phyloP scores from a whole-genome alignment of 2,329 filamentous ascomycete species.

The Nothophoma quercina region DNA sequence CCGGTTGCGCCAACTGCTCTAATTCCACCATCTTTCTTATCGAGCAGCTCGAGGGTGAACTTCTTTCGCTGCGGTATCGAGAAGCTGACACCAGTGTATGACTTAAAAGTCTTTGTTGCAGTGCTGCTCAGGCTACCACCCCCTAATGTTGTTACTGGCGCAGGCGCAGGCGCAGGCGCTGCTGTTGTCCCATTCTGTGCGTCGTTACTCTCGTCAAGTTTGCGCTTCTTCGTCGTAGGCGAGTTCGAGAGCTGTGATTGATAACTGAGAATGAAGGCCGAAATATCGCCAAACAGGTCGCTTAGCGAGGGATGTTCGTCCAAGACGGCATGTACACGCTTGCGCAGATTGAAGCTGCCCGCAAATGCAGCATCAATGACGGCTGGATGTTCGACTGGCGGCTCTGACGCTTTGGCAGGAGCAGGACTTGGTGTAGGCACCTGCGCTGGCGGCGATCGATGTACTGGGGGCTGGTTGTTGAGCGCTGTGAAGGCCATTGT shows the following conservation, averaged over 20 bases:
- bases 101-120: slow-evolving; percentile 38
- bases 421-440: slow-evolving; percentile 8
- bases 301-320: slow-evolving; percentile 44
- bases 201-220: slow-evolving; percentile 41
- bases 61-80: slow-evolving; percentile 70
- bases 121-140: slow-evolving; percentile 32
- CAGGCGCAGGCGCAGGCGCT: too few species aligned
- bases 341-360: slow-evolving; percentile 44
- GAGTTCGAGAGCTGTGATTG: slow-evolving; percentile 31
- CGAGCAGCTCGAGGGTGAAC: slow-evolving; percentile 65
- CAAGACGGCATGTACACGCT: slow-evolving; percentile 49
- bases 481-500: slow-evolving; percentile 36
- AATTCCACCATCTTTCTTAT: slow-evolving; percentile 52
- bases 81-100: slow-evolving; percentile 63
- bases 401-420: slow-evolving; percentile 5
- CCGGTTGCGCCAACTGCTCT: slow-evolving; percentile 60
- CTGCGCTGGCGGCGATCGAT: slow-evolving; percentile 9
- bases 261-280: slow-evolving; percentile 43
- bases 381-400: slow-evolving; percentile 25
- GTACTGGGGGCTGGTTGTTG: slow-evolving; percentile 23
- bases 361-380: slow-evolving; percentile 48
- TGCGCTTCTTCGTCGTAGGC: slow-evolving; percentile 50
- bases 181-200: slow-evolving; percentile 23
- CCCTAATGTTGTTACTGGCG: background rate
- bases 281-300: slow-evolving; percentile 48